These are phyloP conservation scores for Rubroshorea leprosula DNA, from an alignment of 345 rosid species.

Conservation along the genomic window DNA sequence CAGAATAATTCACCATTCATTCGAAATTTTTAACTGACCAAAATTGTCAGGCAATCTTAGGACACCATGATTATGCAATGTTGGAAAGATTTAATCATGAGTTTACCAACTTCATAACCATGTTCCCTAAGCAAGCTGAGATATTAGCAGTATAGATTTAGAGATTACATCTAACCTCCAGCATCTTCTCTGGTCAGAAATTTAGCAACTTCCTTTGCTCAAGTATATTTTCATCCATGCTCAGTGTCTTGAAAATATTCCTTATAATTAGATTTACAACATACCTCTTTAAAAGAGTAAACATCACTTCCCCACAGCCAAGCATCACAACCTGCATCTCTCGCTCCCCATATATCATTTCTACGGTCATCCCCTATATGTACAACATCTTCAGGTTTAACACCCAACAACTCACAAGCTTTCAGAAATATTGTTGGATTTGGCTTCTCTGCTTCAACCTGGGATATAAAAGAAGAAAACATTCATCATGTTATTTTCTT, in stretches of 20 bases:
- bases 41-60: too few relatives aligned
- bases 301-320: conserved; percentile 99
- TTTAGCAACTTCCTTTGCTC: neutral
- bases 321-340: conserved; percentile 98
- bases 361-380: conserved; percentile 99
- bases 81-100: too few relatives aligned
- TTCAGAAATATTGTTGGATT: conserved; percentile 89
- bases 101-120: neutral
- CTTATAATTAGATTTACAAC: neutral
- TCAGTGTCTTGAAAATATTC: neutral
- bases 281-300: conserved; percentile 79
- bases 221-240: neutral
- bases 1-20: neutral
- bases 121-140: neutral
- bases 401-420: conserved; percentile 85
- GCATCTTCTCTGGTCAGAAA: neutral
- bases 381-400: conserved; percentile 88
- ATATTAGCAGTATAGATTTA: neutral
- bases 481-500: neutral
- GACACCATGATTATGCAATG: neutral
- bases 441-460: conserved; percentile 98
- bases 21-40: too few relatives aligned
- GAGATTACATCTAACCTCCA: neutral
- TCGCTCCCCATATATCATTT: conserved; percentile 97
- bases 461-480: conserved; percentile 13